Base-by-base conservation (phyloP, 2,329 filamentous ascomycete species). In the Penicillium sp. region DNA sequence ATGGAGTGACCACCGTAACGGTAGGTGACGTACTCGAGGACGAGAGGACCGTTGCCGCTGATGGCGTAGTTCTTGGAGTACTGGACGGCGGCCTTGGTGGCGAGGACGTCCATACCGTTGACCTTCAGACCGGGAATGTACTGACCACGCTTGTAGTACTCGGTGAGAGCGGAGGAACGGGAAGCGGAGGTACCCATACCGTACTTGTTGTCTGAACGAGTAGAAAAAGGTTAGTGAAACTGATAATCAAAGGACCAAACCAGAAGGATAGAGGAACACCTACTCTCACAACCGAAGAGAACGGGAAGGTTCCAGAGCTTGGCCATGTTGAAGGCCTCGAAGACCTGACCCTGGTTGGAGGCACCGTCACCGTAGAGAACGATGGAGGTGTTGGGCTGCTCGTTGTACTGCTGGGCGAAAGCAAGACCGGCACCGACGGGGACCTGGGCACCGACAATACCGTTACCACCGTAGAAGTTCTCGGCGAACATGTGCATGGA, bases 401-500 rank as follows among this genome's bases (percentile, higher is more conserved):
- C 86, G 71, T 86, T 86, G 83, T 99, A 99, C 81, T 97, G 88
- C 81, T 97, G 92, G 58, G 94, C 94, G 71, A 99, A 99, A 59
- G 92, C 94, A 65, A 99, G 86, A 73, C 94, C 94, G 61, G 94
- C 93, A 72, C 94, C 94, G 61, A 99, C 92, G 57, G 94, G 94
- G 43, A 99, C 94, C 82, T 99, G 94, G 61, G 94, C 94, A 77
- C 94, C 94, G 72, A 99, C 94, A 65, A 99, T 99, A 80, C 94
- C 94, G 81, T 99, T 99, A 69, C 94, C 94, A 71, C 94, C 94
- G 77, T 95, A 99, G 84, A 99, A 99, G 63, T 90, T 90, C 78
- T 92, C 92, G 68, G 92, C 82, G 81, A 99, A 99, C 94, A 99
- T 99, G 84, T 99, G 94, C 94, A 99, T 99, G 62, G 92, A 97